Base-by-base conservation (phyloP, 2,329 filamentous ascomycete genomes). In the Pseudocercospora vitis region DNA sequence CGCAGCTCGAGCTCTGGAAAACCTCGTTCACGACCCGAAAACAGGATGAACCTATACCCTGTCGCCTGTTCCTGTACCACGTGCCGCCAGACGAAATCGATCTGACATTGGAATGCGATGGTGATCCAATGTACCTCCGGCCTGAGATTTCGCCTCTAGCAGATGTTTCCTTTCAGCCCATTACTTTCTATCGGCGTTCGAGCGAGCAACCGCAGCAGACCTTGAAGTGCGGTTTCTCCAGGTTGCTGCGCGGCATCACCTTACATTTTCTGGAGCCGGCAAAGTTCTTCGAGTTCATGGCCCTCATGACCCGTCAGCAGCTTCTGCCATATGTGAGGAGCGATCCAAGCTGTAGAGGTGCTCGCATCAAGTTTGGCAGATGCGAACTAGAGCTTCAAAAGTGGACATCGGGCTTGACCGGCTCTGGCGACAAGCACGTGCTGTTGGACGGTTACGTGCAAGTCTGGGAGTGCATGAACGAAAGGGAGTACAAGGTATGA, bases 21-120 rank as follows among this genome's bases (percentile, higher is more conserved):
- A 52, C 49, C 16, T 52, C 40, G 7, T 52, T 52, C 39, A 52
- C 39, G 8, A 52, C 49, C 4, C 26, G 32, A 14, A 29, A 35
- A 1, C 49, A 52, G 4, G 39, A 32, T 8, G 49, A 46, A 12
- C 28, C 39, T 11, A 31, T 46, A 7, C 49, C 49, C 4, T 52
- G 49, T 23, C 49, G 49, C 16, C 29, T 52, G 14, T 42, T 33
- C 26, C 29, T 52, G 2, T 37, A 52, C 16, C 39, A 42, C 6
- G 14, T 32, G n/a, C 48, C 37, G 21, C 29, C 49, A 35, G 23
- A 18, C 14, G 49, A 52, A 32, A 28, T 52, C 16, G 44, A 52
- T 33, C 49, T 52, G 4, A 52, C 49, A 8, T 16, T 52, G 12
- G 49, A 52, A 16, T 52, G 44, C 29, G 49, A 52, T n/a, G 48